Base-by-base conservation (phyloP, 495 filamentous ascomycete genomes). In the Neurospora sp. region DNA sequence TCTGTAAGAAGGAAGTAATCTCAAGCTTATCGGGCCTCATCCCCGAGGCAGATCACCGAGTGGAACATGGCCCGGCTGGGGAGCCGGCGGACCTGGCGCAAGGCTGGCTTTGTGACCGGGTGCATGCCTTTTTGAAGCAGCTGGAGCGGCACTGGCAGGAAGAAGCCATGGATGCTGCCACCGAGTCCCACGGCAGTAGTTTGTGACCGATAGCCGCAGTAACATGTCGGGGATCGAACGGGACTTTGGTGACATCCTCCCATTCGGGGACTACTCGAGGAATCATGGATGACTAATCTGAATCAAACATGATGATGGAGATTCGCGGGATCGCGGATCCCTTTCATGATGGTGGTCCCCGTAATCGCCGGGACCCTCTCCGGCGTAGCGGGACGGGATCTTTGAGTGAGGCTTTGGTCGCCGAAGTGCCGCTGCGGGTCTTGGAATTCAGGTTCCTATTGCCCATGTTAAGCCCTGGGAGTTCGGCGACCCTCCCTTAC, bases 11-110 rank as follows among this genome's bases (percentile, higher is more conserved):
- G 41, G 79, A 80, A 42, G 78, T 85, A 31, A 81, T 74, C 4
- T 85, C 83, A 71, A 76, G 77, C 37, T 72, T 84, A 2, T 83
- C 82, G 16, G 82, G 81, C 14, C 72, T 79, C 6, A 84, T 86
- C 72, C 84, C 84, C 1, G 83, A 79, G 14, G 83, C 84, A 3
- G 78, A 78, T 18, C 84, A 86, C 59, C 77, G 77, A 39, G 84
- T 85, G 40, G 81, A 82, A 22, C 74, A 82, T 61, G 73, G 72
- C 0, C 53, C 53, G 53, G 53, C 53, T 65, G 53, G 53, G 22
- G 53, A 65, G 53, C 27, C 27, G 27, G 53, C 53, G 27, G 14
- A 35, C 22, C 74, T 76, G 40, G 79, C 82, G 37, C 77, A 81
- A 73, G 59, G 75, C 61, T 84, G 80, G 81, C 77, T 86, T 27